Percentiles rank a stretch among this genome's conserved stretches.
These are phyloP conservation scores for Pyropia haitanensis DNA, from an alignment of 23 red algal species.

Conservation along the genomic window DNA sequence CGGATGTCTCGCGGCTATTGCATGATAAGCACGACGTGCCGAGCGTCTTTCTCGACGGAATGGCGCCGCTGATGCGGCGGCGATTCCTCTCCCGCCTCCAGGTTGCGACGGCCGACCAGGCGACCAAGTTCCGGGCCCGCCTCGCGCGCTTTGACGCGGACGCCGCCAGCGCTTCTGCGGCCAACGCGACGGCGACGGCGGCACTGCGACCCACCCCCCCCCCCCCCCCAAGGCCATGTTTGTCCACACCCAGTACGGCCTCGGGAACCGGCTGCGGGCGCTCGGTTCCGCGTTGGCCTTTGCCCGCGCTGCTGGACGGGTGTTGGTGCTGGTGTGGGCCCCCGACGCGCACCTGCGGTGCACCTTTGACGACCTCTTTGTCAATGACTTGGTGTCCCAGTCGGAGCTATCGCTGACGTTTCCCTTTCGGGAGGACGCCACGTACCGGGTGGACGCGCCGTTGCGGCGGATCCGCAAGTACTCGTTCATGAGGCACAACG, in stretches of 20 bases:
- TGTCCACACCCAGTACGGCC: constrained; percentile 63
- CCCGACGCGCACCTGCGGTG: constrained; percentile 53
- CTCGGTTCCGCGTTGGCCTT: constrained; percentile 66
- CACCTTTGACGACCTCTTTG: constrained; percentile 50
- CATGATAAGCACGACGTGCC: constrained; percentile 27
- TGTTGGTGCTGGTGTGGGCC: constrained; percentile 60
- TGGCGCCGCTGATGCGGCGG: constrained; percentile 17
- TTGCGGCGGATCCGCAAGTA: constrained; percentile 46
- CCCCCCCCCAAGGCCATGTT: constrained; percentile 39
- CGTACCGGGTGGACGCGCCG: constrained; percentile 13
- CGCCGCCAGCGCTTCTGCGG: no score
- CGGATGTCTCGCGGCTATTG: constrained; percentile 5
- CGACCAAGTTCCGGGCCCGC: no score
- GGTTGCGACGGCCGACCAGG: neutral
- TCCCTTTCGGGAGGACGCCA: constrained; percentile 18
- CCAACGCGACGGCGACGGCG: no score
- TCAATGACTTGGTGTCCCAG: constrained; percentile 21
- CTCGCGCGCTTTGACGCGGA: no score
- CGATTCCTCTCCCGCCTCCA: constrained; percentile 31
- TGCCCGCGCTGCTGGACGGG: constrained; percentile 31
- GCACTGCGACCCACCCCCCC: constrained; percentile 13
- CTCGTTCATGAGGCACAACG: constrained; percentile 48
- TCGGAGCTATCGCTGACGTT: constrained; percentile 16
- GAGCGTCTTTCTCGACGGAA: constrained; percentile 29
- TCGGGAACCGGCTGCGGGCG: constrained; percentile 63